Base-by-base conservation (phyloP, 164 flowering plant genomes). In the Saururus chinensis region DNA sequence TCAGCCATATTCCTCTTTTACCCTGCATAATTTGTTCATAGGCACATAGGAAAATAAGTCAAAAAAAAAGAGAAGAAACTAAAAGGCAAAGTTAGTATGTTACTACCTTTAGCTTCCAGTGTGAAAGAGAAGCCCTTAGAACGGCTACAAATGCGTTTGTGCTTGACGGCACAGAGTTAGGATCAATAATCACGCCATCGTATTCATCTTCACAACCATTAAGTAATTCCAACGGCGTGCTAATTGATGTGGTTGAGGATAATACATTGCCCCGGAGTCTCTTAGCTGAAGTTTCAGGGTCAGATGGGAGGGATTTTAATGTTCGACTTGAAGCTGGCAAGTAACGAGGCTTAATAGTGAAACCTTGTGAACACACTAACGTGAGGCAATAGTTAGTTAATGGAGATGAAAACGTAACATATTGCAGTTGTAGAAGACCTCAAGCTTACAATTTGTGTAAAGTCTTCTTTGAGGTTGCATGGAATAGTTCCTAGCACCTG, bases 1-100 rank as follows among this genome's bases (percentile, higher is more conserved):
- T 81, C 35, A 82, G 77, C 85, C 89, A 82, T 60, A 82, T 40
- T 17, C 87, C 84, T 66, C 66, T 81, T 65, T 79, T 84, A 48
- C 81, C 82, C 87, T 84, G 79, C 78, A 76, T 48, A 22, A 13
- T 20, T 45, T 8, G 6, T 45, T 7, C 49, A 17, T 45, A 13
- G 35, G 45, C 20, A 35, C 14, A 19, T 37, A 21, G 9, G n/a
- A 21, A 11, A 10, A 22, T 25, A 41, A 19, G 52, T 16, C 40
- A 21, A 7, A 42, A 20, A 5, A 60, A 21, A 20, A n/a, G 19
- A 12, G 17, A 26, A 20, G 19, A 21, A 17, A 30, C 25, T 21
- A 14, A 21, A 60, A 42, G 17, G 17, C 14, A 12, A 45, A 12
- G 17, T 9, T 2, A n/a, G 14, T 45, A 45, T 35, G 48, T 37